Percentiles rank a stretch among this genome's conserved stretches.
These are phyloP conservation scores for Adansonia rubrostipa DNA, from an alignment of 441 rosid genomes.

Conservation along the genomic window DNA sequence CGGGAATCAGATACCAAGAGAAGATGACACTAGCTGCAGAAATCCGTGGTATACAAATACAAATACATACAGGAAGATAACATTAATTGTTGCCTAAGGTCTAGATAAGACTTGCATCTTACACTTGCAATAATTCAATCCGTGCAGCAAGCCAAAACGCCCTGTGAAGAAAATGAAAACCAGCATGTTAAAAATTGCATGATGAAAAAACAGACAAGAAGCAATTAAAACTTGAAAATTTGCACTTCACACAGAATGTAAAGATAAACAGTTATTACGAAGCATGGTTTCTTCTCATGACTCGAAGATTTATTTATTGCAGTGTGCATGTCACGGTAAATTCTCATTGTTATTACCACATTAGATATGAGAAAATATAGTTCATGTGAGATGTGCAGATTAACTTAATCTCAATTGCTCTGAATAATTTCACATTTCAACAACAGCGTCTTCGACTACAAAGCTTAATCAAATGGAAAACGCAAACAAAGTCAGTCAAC, in stretches of 20 bases:
- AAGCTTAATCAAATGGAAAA: background rate
- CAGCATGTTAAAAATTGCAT: background rate
- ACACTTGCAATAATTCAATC: background rate
- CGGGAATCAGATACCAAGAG: no score
- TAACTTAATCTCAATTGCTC: background rate
- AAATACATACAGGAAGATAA: background rate
- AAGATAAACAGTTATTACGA: background rate
- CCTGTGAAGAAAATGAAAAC: slow-evolving; percentile 24
- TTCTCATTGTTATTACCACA: no score
- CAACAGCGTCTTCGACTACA: background rate
- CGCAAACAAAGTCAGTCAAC: background rate
- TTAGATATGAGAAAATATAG: background rate
- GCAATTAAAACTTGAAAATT: background rate
- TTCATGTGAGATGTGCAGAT: background rate
- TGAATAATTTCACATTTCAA: background rate
- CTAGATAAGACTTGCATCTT: background rate
- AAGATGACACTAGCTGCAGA: no score
- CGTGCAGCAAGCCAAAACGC: background rate
- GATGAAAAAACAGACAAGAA: background rate
- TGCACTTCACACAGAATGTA: background rate
- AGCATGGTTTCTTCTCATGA: background rate
- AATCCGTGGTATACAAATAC: background rate
- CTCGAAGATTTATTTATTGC: background rate
- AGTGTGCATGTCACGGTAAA: background rate
- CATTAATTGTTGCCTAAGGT: background rate